These are phyloP conservation scores for Hyphodiscus sp. DNA, from an alignment of 2,329 filamentous ascomycete species.

Conservation along the genomic window DNA sequence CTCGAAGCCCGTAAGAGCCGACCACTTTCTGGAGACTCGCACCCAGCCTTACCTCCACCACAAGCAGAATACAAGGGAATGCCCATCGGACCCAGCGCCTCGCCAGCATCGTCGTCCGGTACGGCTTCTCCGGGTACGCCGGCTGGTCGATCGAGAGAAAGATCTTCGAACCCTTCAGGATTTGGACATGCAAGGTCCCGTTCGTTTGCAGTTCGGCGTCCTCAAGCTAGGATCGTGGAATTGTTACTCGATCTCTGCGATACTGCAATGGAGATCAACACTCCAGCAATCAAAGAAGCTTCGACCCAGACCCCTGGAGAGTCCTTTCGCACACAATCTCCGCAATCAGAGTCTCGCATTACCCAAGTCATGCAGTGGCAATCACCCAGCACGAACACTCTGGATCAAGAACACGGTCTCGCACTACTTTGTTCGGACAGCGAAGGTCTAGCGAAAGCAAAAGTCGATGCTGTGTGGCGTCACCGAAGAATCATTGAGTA, in stretches of 20 bases:
- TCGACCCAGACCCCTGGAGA: slow-evolving; percentile 63
- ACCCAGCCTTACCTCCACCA: slow-evolving; percentile 36
- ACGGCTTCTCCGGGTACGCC: slow-evolving; percentile 65
- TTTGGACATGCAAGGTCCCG: slow-evolving; percentile 74
- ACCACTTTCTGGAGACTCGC: slow-evolving; percentile 49
- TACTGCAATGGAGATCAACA: slow-evolving; percentile 90
- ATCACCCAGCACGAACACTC: slow-evolving; percentile 80
- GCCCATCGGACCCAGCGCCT: slow-evolving; percentile 68
- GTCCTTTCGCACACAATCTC: slow-evolving; percentile 80
- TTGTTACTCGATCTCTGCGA: slow-evolving; percentile 92
- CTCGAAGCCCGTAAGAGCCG: slow-evolving; percentile 73
- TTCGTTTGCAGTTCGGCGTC: slow-evolving; percentile 86
- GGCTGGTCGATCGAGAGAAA: slow-evolving; percentile 64
- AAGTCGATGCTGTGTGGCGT: slow-evolving; percentile 88
- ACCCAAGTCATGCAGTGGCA: slow-evolving; percentile 96
- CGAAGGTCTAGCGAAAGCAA: slow-evolving; percentile 73
- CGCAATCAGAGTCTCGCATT: slow-evolving; percentile 90
- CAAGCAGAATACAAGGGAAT: slow-evolving; percentile 82
- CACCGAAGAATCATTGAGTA: slow-evolving; percentile 94
- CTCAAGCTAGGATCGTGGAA: slow-evolving; percentile 89
- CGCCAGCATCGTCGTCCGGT: slow-evolving; percentile 62
- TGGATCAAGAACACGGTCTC: slow-evolving; percentile 90
- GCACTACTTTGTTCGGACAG: slow-evolving; percentile 86
- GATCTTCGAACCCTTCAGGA: slow-evolving; percentile 48
- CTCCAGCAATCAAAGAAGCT: slow-evolving; percentile 84